These are phyloP conservation scores for Oidium heveae DNA, from an alignment of 2,329 filamentous ascomycete species.

Conservation along the genomic window DNA sequence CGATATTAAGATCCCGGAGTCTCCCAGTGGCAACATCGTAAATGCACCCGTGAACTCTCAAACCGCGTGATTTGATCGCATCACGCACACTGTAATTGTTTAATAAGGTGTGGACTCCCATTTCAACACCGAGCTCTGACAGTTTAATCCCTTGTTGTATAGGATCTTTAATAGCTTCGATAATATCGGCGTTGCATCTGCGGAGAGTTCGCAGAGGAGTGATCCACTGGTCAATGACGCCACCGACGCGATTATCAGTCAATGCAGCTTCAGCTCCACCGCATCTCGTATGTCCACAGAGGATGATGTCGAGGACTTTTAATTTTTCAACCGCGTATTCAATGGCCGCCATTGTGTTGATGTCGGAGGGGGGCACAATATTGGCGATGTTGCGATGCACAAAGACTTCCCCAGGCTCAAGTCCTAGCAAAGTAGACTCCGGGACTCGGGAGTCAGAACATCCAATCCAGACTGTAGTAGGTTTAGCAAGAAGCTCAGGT, in stretches of 20 bases:
- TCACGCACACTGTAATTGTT: constrained; percentile 44
- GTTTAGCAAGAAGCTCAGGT: neutral
- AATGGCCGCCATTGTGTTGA: constrained; percentile 50
- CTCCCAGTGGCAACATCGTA: constrained; percentile 34
- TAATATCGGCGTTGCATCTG: constrained; percentile 25
- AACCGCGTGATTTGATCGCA: constrained; percentile 40
- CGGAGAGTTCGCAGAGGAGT: constrained; percentile 23
- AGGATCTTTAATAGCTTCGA: constrained; percentile 27
- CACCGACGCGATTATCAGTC: constrained; percentile 21
- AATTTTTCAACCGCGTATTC: constrained; percentile 54
- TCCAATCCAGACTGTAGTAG: constrained; percentile 45
- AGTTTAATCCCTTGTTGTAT: constrained; percentile 31
- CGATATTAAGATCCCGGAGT: constrained; percentile 21
- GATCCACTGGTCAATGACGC: constrained; percentile 29
- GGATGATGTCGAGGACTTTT: constrained; percentile 43
- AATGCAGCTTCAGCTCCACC: constrained; percentile 39
- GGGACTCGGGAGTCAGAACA: constrained; percentile 71
- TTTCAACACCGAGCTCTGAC: constrained; percentile 52
- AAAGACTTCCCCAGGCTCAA: constrained; percentile 65
- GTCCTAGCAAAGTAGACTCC: constrained; percentile 55
- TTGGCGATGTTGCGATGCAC: constrained; percentile 84
- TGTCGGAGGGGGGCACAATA: constrained; percentile 48
- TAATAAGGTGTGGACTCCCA: constrained; percentile 40
- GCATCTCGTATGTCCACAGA: constrained; percentile 44
- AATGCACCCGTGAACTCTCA: constrained; percentile 54